Evolutionary conservation across 441 rosid species (phyloP).

Genomic region (Pelargonium cotyledonis): DNA sequence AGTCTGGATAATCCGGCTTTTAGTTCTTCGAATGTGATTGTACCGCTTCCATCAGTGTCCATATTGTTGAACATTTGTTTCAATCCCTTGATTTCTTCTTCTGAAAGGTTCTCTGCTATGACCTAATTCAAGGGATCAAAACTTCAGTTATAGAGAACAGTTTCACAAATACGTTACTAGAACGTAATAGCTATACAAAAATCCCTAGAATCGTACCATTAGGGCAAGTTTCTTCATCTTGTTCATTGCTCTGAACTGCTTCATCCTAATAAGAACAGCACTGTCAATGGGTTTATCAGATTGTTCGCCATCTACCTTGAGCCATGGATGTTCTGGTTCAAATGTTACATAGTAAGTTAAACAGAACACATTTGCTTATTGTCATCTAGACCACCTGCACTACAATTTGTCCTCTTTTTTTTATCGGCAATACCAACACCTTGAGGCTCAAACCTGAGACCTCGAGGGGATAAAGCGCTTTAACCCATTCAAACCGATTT

Average conservation of each 20-base stretch:
- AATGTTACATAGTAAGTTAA: no score
- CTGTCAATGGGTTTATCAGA: constrained; percentile 19
- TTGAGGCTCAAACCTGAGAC: no score
- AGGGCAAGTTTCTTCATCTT: constrained; percentile 22
- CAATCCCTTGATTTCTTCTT: constrained; percentile 91
- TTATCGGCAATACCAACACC: no score
- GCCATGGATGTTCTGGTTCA: constrained; percentile 18
- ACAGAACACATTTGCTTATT: not conserved
- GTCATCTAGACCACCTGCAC: not conserved
- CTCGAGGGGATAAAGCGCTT: not conserved
- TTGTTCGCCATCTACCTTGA: constrained; percentile 20
- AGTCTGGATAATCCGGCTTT: constrained; percentile 75
- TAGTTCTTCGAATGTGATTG: constrained; percentile 88
- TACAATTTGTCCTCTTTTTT: no score
- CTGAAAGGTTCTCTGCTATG: constrained; percentile 76
- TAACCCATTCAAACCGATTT: not conserved
- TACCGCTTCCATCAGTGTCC: constrained; percentile 88
- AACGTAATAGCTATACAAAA: not conserved
- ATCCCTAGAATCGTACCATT: not conserved
- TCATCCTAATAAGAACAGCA: constrained; percentile 17
- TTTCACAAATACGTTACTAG: no score
- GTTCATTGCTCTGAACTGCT: constrained; percentile 22
- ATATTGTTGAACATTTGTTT: constrained; percentile 77
- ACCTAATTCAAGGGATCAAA: constrained; percentile 38
- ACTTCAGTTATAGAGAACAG: no score